A percentile compares a stretch with the other conserved stretches of the same genome.
These are phyloP conservation scores for Claviceps pazoutovae DNA, from an alignment of 2,329 filamentous ascomycete species.

Conservation along the genomic window DNA sequence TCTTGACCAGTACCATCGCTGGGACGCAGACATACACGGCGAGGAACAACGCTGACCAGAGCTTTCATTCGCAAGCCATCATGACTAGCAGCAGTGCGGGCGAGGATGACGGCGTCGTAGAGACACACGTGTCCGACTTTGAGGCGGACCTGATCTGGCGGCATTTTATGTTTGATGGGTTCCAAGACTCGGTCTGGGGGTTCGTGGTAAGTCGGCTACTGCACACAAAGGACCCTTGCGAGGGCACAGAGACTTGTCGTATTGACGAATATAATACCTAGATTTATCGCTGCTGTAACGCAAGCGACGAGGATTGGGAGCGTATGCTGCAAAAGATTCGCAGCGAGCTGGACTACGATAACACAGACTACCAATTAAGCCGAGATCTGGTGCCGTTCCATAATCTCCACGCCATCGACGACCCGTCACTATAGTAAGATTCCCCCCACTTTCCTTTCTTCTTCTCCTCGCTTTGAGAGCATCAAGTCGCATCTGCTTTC, in stretches of 20 bases:
- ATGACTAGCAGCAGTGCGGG: background rate
- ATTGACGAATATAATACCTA: background rate
- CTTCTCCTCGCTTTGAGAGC: too few species aligned
- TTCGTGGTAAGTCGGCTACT: background rate
- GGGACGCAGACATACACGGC: too few species aligned
- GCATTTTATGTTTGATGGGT: background rate
- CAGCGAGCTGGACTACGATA: background rate
- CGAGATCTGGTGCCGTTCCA: background rate
- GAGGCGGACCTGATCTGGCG: background rate
- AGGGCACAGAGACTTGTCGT: background rate
- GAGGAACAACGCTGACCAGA: too few species aligned
- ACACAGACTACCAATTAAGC: background rate
- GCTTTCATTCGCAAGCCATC: too few species aligned
- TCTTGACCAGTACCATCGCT: too few species aligned
- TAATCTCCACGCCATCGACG: background rate
- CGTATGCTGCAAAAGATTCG: background rate
- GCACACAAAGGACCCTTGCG: too few species aligned
- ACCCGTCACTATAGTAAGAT: background rate
- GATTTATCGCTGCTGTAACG: constrained; percentile 2
- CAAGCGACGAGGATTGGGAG: background rate
- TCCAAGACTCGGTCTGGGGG: constrained; percentile 1
- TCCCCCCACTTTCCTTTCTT: too few species aligned
- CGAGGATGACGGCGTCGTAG: background rate
- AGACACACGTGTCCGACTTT: background rate
- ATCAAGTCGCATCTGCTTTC: too few species aligned